Evolutionary conservation across 2,329 filamentous ascomycete genomes (phyloP), one percentile per base, ranked within the genome.

Genomic region (Penicillium sp.): DNA sequence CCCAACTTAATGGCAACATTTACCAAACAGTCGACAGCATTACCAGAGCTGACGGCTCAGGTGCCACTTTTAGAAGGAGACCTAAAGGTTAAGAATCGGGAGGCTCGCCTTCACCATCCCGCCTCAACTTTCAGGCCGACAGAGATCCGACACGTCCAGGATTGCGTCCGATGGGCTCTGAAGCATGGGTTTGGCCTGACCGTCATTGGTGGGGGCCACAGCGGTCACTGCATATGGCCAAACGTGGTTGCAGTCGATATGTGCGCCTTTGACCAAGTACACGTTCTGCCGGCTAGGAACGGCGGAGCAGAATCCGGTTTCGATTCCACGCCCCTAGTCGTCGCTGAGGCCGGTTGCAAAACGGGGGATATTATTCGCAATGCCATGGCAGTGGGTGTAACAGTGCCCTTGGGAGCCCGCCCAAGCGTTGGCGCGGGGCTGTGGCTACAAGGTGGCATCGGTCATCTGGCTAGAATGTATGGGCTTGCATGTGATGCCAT

Each of bases 381-480:
- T 49, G 62, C 80, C 37, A 79, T 80, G 74, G 68, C 54, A 1
- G 72, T 59, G 0, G 81, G 79, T 2, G 1, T 86, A 50, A 82
- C 80, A 52, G 79, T 87, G 2, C 84, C 85, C 0, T 66, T 87
- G 3, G 85, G 85, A 3, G 66, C 82, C 27, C 81, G 85, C 6
- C 85, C 85, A 58, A 86, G 83, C 59, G 83, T 87, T 27, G 85
- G 85, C 3, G 79, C 82, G 0, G 85, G 85, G 0, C 60, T 84
- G 15, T 87, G 83, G 82, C 72, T 88, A 45, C 84, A 87, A 72
- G 85, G 85, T 39, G 84, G 85, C 50, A 84, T 87, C 46, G 84
- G 84, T 2, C 83, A 86, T 59, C 71, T 85, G n/a, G 63, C 79
- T 35, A 75, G 84, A 55, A 52, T 75, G 9, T 68, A 84, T 58